Conservation (phyloP, 2,329 filamentous ascomycete genomes). For the Monosporascus sp. region DNA sequence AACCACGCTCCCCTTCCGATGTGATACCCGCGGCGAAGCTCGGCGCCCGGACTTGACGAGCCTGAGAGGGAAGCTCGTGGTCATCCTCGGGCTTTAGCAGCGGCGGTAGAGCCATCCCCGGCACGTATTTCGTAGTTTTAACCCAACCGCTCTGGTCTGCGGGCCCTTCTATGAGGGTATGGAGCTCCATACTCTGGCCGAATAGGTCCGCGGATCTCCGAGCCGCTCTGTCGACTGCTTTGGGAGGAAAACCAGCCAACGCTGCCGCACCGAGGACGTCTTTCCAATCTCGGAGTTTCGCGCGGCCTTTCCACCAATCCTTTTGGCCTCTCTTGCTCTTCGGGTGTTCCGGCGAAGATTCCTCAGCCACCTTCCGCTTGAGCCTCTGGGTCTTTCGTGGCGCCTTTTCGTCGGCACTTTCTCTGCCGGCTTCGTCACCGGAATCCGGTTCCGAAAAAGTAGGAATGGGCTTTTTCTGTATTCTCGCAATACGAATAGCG, state of each 20-base stretch:
- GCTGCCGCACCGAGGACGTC: constrained; percentile 77
- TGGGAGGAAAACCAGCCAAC: constrained; percentile 62
- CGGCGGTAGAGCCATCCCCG: constrained; percentile 18
- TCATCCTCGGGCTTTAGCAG: constrained; percentile 11
- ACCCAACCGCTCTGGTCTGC: constrained; percentile 10
- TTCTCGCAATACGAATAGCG: constrained; percentile 40
- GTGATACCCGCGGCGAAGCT: constrained; percentile 1
- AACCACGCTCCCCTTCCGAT: constrained; percentile 4
- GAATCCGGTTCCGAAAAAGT: constrained; percentile 14
- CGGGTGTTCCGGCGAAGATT: neutral
- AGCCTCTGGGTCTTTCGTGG: neutral
- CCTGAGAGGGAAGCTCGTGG: neutral
- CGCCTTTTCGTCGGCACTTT: neutral
- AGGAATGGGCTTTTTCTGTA: constrained; percentile 30
- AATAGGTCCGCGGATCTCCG: constrained; percentile 74
- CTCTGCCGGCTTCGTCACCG: neutral
- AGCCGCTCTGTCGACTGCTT: constrained; percentile 63
- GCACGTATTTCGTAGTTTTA: constrained; percentile 21
- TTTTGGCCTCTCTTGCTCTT: neutral
- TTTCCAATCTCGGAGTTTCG: constrained; percentile 66
- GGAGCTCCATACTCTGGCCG: constrained; percentile 62
- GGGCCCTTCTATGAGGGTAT: constrained; percentile 40
- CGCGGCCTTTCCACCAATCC: neutral
- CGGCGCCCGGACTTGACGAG: neutral
- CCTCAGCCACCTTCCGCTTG: neutral